These are phyloP conservation scores for Telfairia occidentalis DNA, from an alignment of 331 rosid genomes.

Conservation along the genomic window DNA sequence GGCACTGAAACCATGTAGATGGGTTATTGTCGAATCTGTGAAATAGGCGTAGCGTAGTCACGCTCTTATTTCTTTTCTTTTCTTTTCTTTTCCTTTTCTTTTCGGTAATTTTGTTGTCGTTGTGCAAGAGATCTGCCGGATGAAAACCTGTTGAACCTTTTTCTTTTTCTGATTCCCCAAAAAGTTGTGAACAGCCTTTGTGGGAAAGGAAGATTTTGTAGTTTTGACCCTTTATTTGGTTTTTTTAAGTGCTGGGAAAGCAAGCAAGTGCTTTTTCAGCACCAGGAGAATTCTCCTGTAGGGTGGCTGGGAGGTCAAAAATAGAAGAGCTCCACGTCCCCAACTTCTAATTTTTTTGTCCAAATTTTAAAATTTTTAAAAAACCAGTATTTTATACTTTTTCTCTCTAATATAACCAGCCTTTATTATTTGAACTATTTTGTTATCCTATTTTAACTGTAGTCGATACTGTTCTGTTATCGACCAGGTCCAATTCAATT, in stretches of 20 bases:
- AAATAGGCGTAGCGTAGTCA: constrained; percentile 8
- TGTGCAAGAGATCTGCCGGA: constrained; percentile 10
- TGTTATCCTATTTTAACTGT: background rate
- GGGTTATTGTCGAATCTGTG: constrained; percentile 4
- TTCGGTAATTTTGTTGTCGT: background rate
- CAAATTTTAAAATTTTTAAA: background rate
- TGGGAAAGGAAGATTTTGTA: constrained; percentile 4
- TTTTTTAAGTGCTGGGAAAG: background rate
- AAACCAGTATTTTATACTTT: background rate
- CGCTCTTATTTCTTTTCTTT: background rate
- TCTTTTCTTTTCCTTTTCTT: background rate
- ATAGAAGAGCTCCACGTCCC: background rate
- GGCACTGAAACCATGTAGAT: constrained; percentile 1
- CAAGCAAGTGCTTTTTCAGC: constrained; percentile 4
- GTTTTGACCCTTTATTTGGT: background rate
- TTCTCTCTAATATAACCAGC: background rate
- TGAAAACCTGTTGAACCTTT: background rate
- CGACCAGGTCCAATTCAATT: too few species aligned
- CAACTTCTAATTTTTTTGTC: background rate
- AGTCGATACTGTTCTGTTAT: too few species aligned
- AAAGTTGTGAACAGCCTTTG: background rate
- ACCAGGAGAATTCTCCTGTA: background rate
- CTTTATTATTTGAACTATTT: background rate
- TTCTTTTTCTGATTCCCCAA: background rate
- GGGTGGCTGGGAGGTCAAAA: background rate